Evolutionary conservation across 345 rosid species (phyloP), one percentile per base, ranked within the genome.

Genomic region (Melaleuca quinquenervia): DNA sequence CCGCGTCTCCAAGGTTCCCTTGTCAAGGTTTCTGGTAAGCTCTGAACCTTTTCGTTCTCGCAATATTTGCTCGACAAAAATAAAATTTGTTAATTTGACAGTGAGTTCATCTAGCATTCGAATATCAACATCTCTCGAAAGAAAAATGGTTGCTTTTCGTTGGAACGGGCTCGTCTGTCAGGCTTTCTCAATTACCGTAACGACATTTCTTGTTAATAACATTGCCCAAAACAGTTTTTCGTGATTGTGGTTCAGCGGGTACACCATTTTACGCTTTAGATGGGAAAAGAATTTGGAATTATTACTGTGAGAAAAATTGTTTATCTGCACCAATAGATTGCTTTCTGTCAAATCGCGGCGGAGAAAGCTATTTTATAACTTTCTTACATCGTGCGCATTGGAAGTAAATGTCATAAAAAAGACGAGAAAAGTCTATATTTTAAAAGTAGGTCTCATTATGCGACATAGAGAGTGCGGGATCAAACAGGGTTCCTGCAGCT

Each of bases 11-110:
- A 95, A 82, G 89, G 94, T 22, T 93, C 94, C 20, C 82, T 96
- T 85, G 93, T 96, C 84, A 95, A 93, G 88, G 90, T 93, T 51
- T 91, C 98, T 78, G 98, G 99, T 94, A 90, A 52, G 49, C n/a
- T 53, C 41, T n/a, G 29, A 58, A 58, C 29, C 70, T 58, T n/a
- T 6, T n/a, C 41, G 36, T 58, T 29, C 70, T 58, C 16, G 70
- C 36, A 58, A 58, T 58, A 58, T 13, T 58, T 13, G 7, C 15
- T 58, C 2, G 8, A 58, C 7, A n/a, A 58, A 7, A 22, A n/a
- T n/a, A n/a, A 13, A 6, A 3, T 4, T 58, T 58, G 4, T 58
- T 58, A 58, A 58, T 58, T 58, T 29, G 36, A 58, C 26, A 18
- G 24, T 70, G 13, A 70, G 32, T 12, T 36, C 45, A 70, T 70